Percentiles rank a stretch among this genome's conserved stretches.
phyloP scores from a whole-genome alignment of 768 basidiomycete genomes.

The Holtermanniella nyarrowii region DNA sequence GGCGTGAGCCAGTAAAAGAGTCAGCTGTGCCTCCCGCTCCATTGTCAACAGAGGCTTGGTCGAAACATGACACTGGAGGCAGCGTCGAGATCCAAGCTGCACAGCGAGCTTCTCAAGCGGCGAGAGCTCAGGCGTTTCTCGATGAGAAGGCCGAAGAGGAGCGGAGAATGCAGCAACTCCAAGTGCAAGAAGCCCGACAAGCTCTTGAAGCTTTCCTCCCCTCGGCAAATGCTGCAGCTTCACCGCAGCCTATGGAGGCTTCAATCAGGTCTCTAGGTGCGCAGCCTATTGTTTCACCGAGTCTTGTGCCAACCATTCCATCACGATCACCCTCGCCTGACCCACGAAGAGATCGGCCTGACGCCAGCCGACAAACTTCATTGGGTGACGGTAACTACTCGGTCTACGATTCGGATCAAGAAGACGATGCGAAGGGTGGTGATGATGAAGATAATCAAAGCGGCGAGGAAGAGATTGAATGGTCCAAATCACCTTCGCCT shows the following conservation, averaged over 20 bases:
- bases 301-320: too few species aligned
- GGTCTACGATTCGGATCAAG: not conserved
- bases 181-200: not conserved
- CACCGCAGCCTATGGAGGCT: too few species aligned
- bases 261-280: too few species aligned
- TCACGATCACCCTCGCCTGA: not conserved
- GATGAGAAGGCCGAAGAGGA: not conserved
- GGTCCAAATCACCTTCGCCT: slow-evolving; percentile 44
- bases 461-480: slow-evolving; percentile 36
- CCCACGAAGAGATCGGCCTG: not conserved
- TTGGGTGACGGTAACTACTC: not conserved
- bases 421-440: slow-evolving; percentile 33
- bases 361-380: not conserved
- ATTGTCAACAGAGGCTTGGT: too few species aligned
- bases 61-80: too few species aligned
- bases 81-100: too few species aligned
- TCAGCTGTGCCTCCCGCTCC: too few species aligned
- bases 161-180: slow-evolving; percentile 1
- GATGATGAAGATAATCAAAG: slow-evolving; percentile 42
- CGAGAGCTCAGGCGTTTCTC: not conserved
- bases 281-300: too few species aligned
- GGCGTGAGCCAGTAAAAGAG: too few species aligned
- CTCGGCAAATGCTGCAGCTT: too few species aligned
- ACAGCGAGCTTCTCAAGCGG: too few species aligned
- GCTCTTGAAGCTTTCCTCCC: not conserved